Conservation (phyloP, 805 yeast species). For the Tetrapisispora phaffii region DNA sequence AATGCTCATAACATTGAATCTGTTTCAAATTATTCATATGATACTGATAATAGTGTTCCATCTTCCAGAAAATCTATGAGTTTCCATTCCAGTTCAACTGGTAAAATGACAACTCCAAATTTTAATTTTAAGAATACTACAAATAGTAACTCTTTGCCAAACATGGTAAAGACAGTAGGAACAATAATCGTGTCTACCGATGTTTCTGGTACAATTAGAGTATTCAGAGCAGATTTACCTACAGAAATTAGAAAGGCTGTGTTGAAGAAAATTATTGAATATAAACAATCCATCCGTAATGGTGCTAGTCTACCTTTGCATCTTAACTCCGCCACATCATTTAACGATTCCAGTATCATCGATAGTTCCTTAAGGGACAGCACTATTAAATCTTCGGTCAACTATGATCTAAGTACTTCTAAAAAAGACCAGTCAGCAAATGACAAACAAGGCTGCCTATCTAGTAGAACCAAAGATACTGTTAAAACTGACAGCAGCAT, state of each 20-base stretch:
- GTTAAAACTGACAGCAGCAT: not conserved
- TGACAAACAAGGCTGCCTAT: not conserved
- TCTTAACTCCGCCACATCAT: not conserved
- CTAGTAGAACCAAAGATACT: not conserved
- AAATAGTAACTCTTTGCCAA: constrained; percentile 9
- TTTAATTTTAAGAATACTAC: too few species aligned
- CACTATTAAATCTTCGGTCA: not conserved
- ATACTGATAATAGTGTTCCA: not conserved
- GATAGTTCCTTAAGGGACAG: not conserved
- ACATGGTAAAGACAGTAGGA: constrained; percentile 29
- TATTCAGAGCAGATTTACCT: constrained; percentile 74
- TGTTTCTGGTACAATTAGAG: constrained; percentile 58
- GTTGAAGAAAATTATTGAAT: constrained; percentile 11
- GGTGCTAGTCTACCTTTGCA: not conserved
- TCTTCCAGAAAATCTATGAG: constrained; percentile 1
- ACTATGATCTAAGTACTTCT: not conserved
- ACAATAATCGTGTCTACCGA: constrained; percentile 69
- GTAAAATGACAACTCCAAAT: not conserved
- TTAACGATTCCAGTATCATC: not conserved
- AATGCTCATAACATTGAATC: constrained; percentile 3
- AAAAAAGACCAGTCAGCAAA: not conserved
- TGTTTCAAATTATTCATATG: not conserved
- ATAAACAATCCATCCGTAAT: not conserved
- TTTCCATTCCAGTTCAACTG: not conserved
- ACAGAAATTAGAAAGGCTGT: constrained; percentile 34